Percentiles rank a stretch among this genome's conserved stretches.
Conservation (phyloP, 352 stramenopile genomes). For the Halophytophthora polymorphica region DNA sequence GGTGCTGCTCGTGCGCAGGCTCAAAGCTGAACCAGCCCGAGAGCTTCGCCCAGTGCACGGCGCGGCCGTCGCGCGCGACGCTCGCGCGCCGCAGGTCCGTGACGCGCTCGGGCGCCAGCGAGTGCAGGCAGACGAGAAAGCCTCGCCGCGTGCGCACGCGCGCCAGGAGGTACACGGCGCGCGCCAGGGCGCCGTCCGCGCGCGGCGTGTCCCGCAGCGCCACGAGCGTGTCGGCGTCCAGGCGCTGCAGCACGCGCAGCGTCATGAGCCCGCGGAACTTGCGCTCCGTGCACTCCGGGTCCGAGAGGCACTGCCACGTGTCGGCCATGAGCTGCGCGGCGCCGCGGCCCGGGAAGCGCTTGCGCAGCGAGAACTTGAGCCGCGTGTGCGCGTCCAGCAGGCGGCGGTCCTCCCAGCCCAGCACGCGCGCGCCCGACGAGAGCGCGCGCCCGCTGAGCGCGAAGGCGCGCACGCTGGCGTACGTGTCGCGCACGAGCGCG, state of each 20-base stretch:
- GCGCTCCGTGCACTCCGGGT: constrained; percentile 46
- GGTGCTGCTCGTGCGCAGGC: constrained; percentile 19
- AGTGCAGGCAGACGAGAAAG: constrained; percentile 64
- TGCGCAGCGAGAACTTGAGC: constrained; percentile 68
- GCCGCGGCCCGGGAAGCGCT: constrained; percentile 41
- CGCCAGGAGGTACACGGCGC: constrained; percentile 70
- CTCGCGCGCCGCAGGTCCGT: constrained; percentile 16
- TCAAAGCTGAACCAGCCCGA: constrained; percentile 73
- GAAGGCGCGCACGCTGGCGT: constrained; percentile 52
- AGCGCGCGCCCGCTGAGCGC: constrained; percentile 45
- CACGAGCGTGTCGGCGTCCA: constrained; percentile 73
- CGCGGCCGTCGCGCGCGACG: constrained; percentile 33
- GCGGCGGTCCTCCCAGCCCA: constrained; percentile 70
- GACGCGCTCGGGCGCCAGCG: constrained; percentile 37
- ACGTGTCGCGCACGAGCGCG: constrained; percentile 38
- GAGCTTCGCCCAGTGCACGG: constrained; percentile 65
- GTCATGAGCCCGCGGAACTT: constrained; percentile 68
- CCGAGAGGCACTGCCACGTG: constrained; percentile 73
- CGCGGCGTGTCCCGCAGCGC: constrained; percentile 51
- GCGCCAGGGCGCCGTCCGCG: constrained; percentile 38
- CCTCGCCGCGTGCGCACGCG: constrained; percentile 60
- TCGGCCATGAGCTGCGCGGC: constrained; percentile 43
- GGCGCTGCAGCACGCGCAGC: constrained; percentile 56
- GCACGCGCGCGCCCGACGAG: constrained; percentile 42
- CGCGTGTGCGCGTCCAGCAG: constrained; percentile 41